Evolutionary conservation across 352 stramenopile genomes (phyloP).

Genomic region (Globisporangium carolinianum): DNA sequence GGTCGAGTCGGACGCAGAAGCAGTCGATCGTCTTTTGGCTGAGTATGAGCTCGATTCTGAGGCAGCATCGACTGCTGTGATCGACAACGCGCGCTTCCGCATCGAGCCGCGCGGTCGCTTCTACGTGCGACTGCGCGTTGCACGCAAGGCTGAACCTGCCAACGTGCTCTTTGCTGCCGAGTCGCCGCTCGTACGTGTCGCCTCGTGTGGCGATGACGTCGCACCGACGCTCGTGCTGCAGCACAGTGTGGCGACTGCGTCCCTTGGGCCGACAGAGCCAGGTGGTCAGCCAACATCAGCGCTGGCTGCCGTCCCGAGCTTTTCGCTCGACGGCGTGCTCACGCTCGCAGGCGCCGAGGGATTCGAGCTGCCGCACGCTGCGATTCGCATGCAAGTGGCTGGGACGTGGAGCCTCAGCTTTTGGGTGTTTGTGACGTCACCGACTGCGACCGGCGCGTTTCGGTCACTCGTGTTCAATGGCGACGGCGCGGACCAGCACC

Average conservation of each 20-base stretch:
- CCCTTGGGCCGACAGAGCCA: no score
- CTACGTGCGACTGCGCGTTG: constrained; percentile 14
- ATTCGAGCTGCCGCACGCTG: constrained; percentile 32
- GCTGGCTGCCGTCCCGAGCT: constrained; percentile 5
- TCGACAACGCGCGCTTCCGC: constrained; percentile 18
- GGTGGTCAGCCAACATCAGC: no score
- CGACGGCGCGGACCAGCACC: constrained; percentile 42
- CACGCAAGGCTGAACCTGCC: background rate
- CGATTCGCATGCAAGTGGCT: constrained; percentile 24
- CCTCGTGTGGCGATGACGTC: constrained; percentile 4
- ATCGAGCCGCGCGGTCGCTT: constrained; percentile 32
- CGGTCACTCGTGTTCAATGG: constrained; percentile 83
- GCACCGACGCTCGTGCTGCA: constrained; percentile 1
- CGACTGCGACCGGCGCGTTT: constrained; percentile 41
- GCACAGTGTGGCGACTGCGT: background rate
- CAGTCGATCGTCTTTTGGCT: background rate
- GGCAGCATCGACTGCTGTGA: background rate
- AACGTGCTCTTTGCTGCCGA: background rate
- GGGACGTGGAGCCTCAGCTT: constrained; percentile 64
- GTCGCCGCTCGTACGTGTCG: constrained; percentile 15
- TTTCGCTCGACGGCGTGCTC: constrained; percentile 38
- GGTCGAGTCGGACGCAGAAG: background rate
- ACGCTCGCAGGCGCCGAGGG: constrained; percentile 39
- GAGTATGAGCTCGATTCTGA: background rate
- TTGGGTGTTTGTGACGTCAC: constrained; percentile 52